Percentiles rank a stretch among this genome's conserved stretches.
Evolutionary conservation across 768 basidiomycete genomes (phyloP).

Genomic region (Trametes meyenii): DNA sequence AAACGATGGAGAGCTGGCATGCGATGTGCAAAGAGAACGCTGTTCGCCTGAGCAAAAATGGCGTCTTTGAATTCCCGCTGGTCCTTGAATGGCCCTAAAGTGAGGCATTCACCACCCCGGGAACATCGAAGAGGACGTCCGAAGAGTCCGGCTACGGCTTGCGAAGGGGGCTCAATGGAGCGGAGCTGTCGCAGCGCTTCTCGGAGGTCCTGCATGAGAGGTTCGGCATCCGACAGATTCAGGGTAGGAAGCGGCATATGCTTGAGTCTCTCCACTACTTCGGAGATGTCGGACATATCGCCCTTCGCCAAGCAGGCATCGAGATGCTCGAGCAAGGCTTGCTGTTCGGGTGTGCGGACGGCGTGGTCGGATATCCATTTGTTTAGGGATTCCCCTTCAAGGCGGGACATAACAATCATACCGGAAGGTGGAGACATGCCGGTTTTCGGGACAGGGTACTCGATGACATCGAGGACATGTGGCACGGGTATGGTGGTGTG

Average conservation of each 20-base stretch:
- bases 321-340: not conserved
- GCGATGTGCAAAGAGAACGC: not conserved
- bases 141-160: not conserved
- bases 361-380: not conserved
- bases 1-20: not conserved
- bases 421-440: not conserved
- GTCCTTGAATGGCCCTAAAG: constrained; percentile 2
- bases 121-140: not conserved
- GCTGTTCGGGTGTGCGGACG: not conserved
- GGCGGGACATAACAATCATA: constrained; percentile 18
- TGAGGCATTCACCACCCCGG: not conserved
- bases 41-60: not conserved
- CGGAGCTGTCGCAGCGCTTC: constrained; percentile 7
- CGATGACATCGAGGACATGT: constrained; percentile 12
- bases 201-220: constrained; percentile 1
- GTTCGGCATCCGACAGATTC: constrained; percentile 2
- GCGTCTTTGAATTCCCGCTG: constrained; percentile 4
- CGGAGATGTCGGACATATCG: not conserved
- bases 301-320: not conserved
- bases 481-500: constrained; percentile 29
- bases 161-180: not conserved
- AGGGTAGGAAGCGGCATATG: not conserved
- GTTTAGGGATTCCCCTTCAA: constrained; percentile 9
- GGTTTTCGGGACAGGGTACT: not conserved
- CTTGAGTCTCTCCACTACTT: not conserved